These are phyloP conservation scores for Entelexis sorbosivorans DNA, from an alignment of 1,139 yeast species.

Conservation along the genomic window DNA sequence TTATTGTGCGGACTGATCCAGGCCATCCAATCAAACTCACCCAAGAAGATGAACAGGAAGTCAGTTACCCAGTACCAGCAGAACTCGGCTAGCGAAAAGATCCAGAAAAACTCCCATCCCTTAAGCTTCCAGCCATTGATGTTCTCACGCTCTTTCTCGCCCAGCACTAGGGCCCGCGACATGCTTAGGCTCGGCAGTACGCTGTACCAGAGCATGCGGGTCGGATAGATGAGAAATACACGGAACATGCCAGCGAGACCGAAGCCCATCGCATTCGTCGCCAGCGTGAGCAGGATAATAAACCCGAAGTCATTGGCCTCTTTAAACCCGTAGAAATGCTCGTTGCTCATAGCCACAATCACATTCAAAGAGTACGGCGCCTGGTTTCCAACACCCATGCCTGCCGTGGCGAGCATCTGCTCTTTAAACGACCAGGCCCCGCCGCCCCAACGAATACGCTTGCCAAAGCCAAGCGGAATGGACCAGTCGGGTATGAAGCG, in stretches of 20 bases:
- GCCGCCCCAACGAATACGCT: conserved; percentile 36
- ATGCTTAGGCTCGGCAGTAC: conserved; percentile 41
- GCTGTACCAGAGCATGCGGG: conserved; percentile 22
- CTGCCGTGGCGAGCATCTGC: conserved; percentile 36
- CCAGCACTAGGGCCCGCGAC: conserved; percentile 40
- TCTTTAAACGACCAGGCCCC: conserved; percentile 55
- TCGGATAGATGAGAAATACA: conserved; percentile 47
- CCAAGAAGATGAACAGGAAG: conserved; percentile 22
- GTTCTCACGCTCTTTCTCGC: conserved; percentile 35
- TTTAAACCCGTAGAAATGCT: conserved; percentile 26
- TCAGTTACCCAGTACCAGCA: conserved; percentile 32
- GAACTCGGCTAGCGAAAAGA: conserved; percentile 32
- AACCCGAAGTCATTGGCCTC: conserved; percentile 31
- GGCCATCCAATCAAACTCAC: conserved; percentile 25
- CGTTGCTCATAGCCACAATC: conserved; percentile 27
- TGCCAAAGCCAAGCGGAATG: conserved; percentile 33
- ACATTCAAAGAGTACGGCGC: conserved; percentile 27
- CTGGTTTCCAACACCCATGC: conserved; percentile 22
- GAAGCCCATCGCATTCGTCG: conserved; percentile 51
- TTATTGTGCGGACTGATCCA: conserved; percentile 31
- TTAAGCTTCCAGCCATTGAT: conserved; percentile 40
- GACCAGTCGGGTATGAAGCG: conserved; percentile 27
- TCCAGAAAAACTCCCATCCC: conserved; percentile 24
- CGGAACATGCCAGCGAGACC: conserved; percentile 55
- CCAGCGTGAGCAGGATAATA: conserved; percentile 39